Evolutionary conservation across 768 basidiomycete species (phyloP), one percentile per base, ranked within the genome.

Genomic region (Agrocybe pediades): DNA sequence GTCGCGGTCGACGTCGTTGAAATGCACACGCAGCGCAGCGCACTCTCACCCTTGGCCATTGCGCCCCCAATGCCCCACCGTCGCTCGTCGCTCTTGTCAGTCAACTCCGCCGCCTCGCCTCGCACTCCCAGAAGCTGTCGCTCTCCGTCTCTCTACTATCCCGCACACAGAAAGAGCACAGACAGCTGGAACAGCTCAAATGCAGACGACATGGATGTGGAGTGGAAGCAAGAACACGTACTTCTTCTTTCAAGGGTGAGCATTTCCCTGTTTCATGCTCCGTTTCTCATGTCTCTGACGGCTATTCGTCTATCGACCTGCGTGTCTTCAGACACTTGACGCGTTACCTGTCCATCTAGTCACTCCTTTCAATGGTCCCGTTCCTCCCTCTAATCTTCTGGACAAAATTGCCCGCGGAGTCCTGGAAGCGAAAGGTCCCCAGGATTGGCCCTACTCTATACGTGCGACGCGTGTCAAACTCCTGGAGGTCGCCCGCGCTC

Each of bases 101-200:
- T 75, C 55, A 68, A 65, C 57, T 71, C 76, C 8, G 64, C 72
- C 9, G 64, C 73, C 9, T 73, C 80, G 0, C 84, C 84, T 0
- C 83, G 76, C 49, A 88, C 90, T 0, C 90, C 87, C 0, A 73
- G 74, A 41, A 79, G 77, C 49, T 79, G 77, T 63, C 75, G 75
- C 57, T 84, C 85, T 3, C 83, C 85, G 58, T 76, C 78, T 47
- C 76, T 82, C 41, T 78, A 85, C 52, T 65, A 77, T 3, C 62
- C 77, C 1, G 66, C 75, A 54, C 78, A 85, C 71, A 74, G 90
- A 58, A 87, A 85, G 68, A 90, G 88, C 68, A 85, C 86, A 1
- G 88, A 90, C 68, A 91, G 89, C 68, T 91, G 90, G 90, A 88
- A 86, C 68, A 89, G 87, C 62, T 92, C 90, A 19, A 90, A 84